Conservation (phyloP, 768 basidiomycete species). For the Ramaria sp. region DNA sequence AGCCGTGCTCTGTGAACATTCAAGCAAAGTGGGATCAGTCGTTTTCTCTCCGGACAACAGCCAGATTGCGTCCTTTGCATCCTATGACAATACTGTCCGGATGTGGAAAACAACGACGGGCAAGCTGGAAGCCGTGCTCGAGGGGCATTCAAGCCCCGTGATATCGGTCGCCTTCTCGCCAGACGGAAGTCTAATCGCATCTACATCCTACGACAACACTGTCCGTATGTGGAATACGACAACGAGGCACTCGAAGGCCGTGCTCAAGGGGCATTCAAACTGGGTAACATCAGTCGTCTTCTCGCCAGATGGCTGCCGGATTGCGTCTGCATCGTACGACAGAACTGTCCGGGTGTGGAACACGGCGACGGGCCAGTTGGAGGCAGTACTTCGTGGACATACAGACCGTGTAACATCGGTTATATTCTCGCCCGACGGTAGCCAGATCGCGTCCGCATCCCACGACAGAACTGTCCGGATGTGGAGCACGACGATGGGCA, state of each 20-base stretch:
- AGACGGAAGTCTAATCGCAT: not conserved
- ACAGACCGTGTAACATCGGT: not conserved
- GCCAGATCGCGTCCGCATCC: constrained; percentile 11
- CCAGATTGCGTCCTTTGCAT: too few relatives aligned
- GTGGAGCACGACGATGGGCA: constrained; percentile 1
- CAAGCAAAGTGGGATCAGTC: too few relatives aligned
- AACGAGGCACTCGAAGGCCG: constrained; percentile 17
- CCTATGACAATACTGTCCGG: too few relatives aligned
- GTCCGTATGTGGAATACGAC: constrained; percentile 13
- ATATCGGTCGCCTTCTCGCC: not conserved
- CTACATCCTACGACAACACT: not conserved
- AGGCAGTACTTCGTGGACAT: not conserved
- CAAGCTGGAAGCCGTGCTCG: too few relatives aligned
- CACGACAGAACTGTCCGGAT: constrained; percentile 5
- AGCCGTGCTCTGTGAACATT: too few relatives aligned
- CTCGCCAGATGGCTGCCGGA: constrained; percentile 1
- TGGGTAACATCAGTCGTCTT: not conserved
- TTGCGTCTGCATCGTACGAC: not conserved
- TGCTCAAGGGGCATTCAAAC: constrained; percentile 4
- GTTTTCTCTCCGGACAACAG: too few relatives aligned
- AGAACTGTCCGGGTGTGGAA: not conserved
- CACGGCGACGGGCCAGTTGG: not conserved
- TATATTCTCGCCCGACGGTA: not conserved
- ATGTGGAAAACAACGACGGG: too few relatives aligned
- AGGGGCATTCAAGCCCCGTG: too few relatives aligned